Evolutionary conservation across 345 rosid genomes (phyloP).

Genomic region (Eucalyptus camaldulensis): DNA sequence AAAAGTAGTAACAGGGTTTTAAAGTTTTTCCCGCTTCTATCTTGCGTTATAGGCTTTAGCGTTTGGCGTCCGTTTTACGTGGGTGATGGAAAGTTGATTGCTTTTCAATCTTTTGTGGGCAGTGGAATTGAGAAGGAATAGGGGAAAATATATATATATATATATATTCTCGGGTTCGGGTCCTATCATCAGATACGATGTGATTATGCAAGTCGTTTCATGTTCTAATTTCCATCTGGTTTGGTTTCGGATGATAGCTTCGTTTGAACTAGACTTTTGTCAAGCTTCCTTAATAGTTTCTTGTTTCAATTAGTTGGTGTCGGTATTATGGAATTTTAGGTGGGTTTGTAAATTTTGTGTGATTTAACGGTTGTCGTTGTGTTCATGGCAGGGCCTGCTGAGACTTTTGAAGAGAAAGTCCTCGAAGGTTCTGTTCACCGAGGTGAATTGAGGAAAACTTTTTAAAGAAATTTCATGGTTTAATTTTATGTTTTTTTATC

Average conservation of each 20-base stretch:
- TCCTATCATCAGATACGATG: background rate
- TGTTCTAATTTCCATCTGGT: background rate
- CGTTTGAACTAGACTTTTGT: background rate
- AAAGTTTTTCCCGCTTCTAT: background rate
- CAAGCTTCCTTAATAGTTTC: background rate
- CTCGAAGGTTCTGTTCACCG: constrained; percentile 31
- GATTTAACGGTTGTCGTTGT: background rate
- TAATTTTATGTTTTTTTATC: no score
- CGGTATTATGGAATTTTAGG: background rate
- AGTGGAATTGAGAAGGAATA: background rate
- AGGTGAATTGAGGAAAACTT: constrained; percentile 16
- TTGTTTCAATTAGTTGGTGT: background rate
- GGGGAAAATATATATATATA: no score
- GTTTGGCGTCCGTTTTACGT: background rate
- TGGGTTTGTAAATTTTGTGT: background rate
- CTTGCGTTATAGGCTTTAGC: background rate
- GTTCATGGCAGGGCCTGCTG: constrained; percentile 3
- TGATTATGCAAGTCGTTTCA: background rate
- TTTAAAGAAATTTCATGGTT: background rate
- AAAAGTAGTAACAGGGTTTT: constrained; percentile 23
- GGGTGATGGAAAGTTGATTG: background rate
- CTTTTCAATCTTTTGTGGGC: background rate
- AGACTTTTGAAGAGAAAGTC: constrained; percentile 20
- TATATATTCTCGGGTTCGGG: background rate
- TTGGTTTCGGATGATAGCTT: background rate